These are phyloP conservation scores for Hylodesmum podocarpum DNA, from an alignment of 306 rosid species.

Conservation along the genomic window DNA sequence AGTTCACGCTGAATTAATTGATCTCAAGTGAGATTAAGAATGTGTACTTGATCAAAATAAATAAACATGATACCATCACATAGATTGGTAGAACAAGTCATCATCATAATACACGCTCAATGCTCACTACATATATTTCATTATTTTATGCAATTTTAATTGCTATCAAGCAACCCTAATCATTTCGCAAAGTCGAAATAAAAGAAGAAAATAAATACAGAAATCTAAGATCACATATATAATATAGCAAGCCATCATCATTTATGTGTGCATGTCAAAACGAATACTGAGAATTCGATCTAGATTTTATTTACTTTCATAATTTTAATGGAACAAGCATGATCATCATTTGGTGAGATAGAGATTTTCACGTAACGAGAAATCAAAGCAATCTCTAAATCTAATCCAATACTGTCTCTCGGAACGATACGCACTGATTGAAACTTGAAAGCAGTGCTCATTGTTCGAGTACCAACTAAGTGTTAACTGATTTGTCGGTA, in stretches of 20 bases:
- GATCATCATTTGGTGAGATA: background rate
- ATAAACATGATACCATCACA: constrained; percentile 9
- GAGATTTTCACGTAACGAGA: constrained; percentile 14
- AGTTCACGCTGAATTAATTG: constrained; percentile 31
- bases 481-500: background rate
- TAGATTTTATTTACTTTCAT: background rate
- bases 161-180: constrained; percentile 24
- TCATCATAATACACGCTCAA: constrained; percentile 38
- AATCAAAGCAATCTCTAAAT: constrained; percentile 6
- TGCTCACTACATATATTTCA: constrained; percentile 16
- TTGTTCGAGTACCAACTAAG: constrained; percentile 2
- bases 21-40: constrained; percentile 29
- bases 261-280: constrained; percentile 17
- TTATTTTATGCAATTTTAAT: constrained; percentile 9
- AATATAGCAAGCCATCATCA: constrained; percentile 23
- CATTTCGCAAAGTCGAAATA: constrained; percentile 27
- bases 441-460: background rate
- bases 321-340: background rate
- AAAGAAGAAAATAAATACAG: background rate
- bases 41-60: constrained; percentile 33
- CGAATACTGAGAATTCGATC: background rate
- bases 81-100: constrained; percentile 22
- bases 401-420: background rate
- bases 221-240: background rate
- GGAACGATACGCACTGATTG: background rate